These are phyloP conservation scores for Tetrahymena thermophila DNA, from an alignment of 73 alveolate genomes.

Conservation along the genomic window DNA sequence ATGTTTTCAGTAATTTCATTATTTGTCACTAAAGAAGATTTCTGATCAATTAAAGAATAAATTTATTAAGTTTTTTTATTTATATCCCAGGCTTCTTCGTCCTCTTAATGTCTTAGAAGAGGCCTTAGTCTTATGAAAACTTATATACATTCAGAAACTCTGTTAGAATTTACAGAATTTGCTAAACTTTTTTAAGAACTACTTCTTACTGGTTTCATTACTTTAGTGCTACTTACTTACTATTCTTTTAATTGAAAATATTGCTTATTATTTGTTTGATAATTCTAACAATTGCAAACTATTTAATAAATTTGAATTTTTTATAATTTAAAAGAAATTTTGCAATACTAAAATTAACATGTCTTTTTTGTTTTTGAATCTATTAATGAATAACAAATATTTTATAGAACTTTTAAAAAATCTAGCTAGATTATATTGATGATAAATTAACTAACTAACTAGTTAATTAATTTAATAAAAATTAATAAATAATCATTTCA, in stretches of 20 bases:
- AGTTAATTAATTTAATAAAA: too few species aligned
- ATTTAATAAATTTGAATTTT: background rate
- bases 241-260: too few species aligned
- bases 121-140: constrained; percentile 92
- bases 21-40: constrained; percentile 40
- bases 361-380: background rate
- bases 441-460: too few species aligned
- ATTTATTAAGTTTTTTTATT: constrained; percentile 68
- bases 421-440: too few species aligned
- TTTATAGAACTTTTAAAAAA: too few species aligned
- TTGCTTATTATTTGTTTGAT: background rate
- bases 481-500: too few species aligned
- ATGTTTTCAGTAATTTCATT: constrained; percentile 25
- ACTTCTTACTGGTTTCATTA: background rate
- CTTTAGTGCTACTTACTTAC: background rate
- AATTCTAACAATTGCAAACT: background rate
- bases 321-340: background rate
- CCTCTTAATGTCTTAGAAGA: constrained; percentile 82
- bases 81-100: constrained; percentile 86
- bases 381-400: too few species aligned
- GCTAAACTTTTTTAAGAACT: background rate
- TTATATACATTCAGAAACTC: constrained; percentile 53
- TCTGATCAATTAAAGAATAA: constrained; percentile 52
- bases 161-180: background rate
- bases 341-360: background rate